phyloP scores from a whole-genome alignment of 352 stramenopile species.

The Bremia lactucae region DNA sequence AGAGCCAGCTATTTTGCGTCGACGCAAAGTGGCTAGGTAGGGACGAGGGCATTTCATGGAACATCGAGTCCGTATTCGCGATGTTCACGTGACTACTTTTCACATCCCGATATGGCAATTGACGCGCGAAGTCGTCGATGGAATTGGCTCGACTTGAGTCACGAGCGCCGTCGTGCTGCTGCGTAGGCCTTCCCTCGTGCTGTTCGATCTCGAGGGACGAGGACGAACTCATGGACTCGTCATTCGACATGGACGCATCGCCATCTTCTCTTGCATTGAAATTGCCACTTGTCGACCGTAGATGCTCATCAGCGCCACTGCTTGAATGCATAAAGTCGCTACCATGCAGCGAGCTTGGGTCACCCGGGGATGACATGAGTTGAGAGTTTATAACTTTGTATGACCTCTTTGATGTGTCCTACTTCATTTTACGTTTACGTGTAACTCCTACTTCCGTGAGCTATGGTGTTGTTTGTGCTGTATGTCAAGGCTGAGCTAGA shows the following conservation, averaged over 20 bases:
- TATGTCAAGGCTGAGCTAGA: constrained; percentile 84
- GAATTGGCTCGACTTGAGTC: constrained; percentile 9
- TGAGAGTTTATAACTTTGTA: constrained; percentile 1
- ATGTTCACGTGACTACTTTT: neutral
- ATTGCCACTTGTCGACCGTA: constrained; percentile 18
- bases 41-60: constrained; percentile 13
- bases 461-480: constrained; percentile 79
- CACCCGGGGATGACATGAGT: constrained; percentile 1
- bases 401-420: no score
- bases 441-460: no score
- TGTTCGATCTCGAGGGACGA: constrained; percentile 33
- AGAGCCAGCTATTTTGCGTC: constrained; percentile 27
- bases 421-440: no score
- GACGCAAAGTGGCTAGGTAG: neutral
- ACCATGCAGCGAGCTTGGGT: constrained; percentile 1
- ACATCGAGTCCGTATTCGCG: constrained; percentile 11
- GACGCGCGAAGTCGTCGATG: constrained; percentile 22
- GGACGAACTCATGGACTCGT: constrained; percentile 48
- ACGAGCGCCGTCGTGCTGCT: neutral
- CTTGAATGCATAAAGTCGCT: constrained; percentile 5
- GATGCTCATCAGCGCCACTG: constrained; percentile 15
- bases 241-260: constrained; percentile 45
- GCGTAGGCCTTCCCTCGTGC: constrained; percentile 5
- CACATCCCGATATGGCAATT: constrained; percentile 16
- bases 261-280: constrained; percentile 16